Conservation (phyloP, 2,329 filamentous ascomycete genomes). For the Nakataea oryzae region DNA sequence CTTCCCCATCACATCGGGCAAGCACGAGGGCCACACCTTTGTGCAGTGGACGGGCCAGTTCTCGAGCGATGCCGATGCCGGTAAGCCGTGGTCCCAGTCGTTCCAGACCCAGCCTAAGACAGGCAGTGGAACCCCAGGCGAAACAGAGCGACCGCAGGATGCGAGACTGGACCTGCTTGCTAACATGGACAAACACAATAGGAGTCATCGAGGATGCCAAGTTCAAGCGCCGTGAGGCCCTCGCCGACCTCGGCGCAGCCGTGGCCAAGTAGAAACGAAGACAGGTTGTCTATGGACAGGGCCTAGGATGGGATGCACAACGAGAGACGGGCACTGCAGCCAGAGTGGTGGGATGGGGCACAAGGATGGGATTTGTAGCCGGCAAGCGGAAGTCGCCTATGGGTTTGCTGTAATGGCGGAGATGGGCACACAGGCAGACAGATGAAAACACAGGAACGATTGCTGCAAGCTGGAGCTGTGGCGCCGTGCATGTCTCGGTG, state of each 20-base stretch:
- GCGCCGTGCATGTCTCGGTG: too few relatives aligned
- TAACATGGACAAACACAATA: constrained; percentile 16
- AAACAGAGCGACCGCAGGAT: not conserved
- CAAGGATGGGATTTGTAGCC: too few relatives aligned
- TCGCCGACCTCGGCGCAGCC: constrained; percentile 52
- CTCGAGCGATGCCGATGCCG: constrained; percentile 59
- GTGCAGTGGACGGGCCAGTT: constrained; percentile 62
- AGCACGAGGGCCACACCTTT: constrained; percentile 53
- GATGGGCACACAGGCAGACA: too few relatives aligned
- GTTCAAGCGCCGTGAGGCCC: constrained; percentile 64
- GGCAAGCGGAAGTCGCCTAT: too few relatives aligned
- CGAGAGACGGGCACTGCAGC: too few relatives aligned
- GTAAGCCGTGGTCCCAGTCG: constrained; percentile 28
- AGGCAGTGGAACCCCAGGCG: not conserved
- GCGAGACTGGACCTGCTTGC: not conserved
- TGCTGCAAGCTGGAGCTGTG: too few relatives aligned
- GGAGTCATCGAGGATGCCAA: constrained; percentile 65
- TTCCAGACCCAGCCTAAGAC: not conserved
- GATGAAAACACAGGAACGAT: too few relatives aligned
- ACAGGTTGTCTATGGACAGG: too few relatives aligned
- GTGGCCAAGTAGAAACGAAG: constrained; percentile 22
- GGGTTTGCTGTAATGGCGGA: too few relatives aligned
- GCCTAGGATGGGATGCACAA: too few relatives aligned
- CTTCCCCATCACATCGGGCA: constrained; percentile 56
- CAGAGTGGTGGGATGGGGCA: too few relatives aligned